Evolutionary conservation across 305 asterid species (phyloP).

Genomic region (Fraxinus floribunda): DNA sequence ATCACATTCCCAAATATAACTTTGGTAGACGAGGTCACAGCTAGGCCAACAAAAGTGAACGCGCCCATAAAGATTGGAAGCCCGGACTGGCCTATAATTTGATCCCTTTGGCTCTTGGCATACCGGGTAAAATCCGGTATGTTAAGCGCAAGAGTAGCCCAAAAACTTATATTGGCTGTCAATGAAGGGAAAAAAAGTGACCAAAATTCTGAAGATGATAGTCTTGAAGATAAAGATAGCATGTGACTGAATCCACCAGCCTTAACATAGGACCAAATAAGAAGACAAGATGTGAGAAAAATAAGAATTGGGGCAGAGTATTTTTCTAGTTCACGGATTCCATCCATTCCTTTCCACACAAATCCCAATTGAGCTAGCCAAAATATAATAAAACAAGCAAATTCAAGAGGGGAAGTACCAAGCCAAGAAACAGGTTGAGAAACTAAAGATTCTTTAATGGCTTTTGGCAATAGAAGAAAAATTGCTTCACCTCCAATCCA

Average conservation of each 20-base stretch:
- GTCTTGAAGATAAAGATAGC: slow-evolving; percentile 64
- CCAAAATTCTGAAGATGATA: slow-evolving; percentile 68
- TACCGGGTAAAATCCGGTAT: slow-evolving; percentile 88
- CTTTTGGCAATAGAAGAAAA: slow-evolving; percentile 55
- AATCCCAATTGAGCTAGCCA: slow-evolving; percentile 67
- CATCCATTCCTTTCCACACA: slow-evolving; percentile 86
- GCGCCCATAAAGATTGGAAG: slow-evolving; percentile 81
- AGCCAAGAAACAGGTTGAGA: slow-evolving; percentile 55
- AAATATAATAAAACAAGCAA: slow-evolving; percentile 60
- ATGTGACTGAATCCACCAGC: slow-evolving; percentile 84
- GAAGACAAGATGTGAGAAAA: slow-evolving; percentile 48
- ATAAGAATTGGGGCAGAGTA: slow-evolving; percentile 78
- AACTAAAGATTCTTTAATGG: slow-evolving; percentile 38
- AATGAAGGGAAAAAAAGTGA: slow-evolving; percentile 72
- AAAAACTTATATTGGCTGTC: slow-evolving; percentile 87
- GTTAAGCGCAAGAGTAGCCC: slow-evolving; percentile 82
- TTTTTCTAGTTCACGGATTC: slow-evolving; percentile 67
- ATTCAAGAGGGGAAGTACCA: slow-evolving; percentile 77
- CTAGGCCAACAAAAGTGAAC: slow-evolving; percentile 82
- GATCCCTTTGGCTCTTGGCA: slow-evolving; percentile 69
- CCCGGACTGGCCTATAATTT: slow-evolving; percentile 69
- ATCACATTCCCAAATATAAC: slow-evolving; percentile 68
- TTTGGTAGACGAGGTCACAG: slow-evolving; percentile 79
- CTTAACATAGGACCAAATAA: slow-evolving; percentile 60
- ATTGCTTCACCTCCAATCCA: slow-evolving; percentile 97